phyloP scores from a whole-genome alignment of 306 rosid species.

The Vachellia collinsii region DNA sequence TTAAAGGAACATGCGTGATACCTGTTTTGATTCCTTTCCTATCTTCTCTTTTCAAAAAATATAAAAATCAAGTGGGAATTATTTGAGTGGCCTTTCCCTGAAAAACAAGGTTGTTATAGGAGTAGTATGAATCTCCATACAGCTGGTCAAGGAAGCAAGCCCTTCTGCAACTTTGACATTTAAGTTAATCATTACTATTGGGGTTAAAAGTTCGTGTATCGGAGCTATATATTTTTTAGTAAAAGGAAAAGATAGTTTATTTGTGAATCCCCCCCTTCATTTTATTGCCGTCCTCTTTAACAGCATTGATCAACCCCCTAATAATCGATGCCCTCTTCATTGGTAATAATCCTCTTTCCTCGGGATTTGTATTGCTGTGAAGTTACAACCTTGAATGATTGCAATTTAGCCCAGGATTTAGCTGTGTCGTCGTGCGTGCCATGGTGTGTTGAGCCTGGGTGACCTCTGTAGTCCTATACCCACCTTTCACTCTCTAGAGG shows the following conservation, averaged over 20 bases:
- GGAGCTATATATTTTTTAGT: background rate
- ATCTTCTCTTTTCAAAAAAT: background rate
- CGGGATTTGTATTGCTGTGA: background rate
- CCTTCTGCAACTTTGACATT: background rate
- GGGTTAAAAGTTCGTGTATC: background rate
- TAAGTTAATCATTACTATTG: background rate
- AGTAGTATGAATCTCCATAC: background rate
- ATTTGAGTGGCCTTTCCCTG: background rate
- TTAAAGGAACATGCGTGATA: conserved; percentile 43
- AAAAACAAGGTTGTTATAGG: too few species aligned
- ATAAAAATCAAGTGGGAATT: background rate
- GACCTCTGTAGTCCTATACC: background rate
- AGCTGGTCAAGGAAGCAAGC: background rate
- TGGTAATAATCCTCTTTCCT: background rate
- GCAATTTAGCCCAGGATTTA: background rate
- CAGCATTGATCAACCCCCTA: background rate
- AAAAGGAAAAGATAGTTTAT: background rate
- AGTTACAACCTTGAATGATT: background rate
- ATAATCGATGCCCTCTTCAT: background rate
- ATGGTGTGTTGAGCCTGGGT: background rate
- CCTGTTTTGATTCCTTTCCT: conserved; percentile 42
- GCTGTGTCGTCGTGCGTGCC: background rate
- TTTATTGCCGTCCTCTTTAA: background rate
- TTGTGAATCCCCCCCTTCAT: background rate
- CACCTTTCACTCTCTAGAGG: background rate